Evolutionary conservation across 495 filamentous ascomycete genomes (phyloP), one percentile per base, ranked within the genome.

Genomic region (Tetracladium marchalianum): DNA sequence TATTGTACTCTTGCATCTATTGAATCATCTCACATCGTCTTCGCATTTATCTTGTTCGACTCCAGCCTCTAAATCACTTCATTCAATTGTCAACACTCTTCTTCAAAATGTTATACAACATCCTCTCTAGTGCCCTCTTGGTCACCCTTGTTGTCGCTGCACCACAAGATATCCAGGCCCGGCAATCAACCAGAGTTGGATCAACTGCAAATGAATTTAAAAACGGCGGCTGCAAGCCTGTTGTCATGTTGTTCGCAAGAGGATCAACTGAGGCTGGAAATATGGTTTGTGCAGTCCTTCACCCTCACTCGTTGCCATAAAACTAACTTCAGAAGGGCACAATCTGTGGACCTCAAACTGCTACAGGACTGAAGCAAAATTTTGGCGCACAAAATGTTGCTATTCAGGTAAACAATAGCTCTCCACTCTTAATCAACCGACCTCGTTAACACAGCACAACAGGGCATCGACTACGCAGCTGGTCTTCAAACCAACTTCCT

Each of bases 161-260:
- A 27, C 22, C 22, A 7, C 22, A 27, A 3, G 22, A 27, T 27
- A 27, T 27, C 11, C n/a, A 16, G 17, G 17, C 17, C 27, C 11
- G 19, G 4, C 41, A 27, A 4, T 27, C 18, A 4, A 33, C 19
- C 17, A 33, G 47, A 50, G 52, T 46, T 42, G 56, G 56, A 31
- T 57, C 46, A 8, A 64, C 59, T 5, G 58, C 54, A 10, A 72
- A 67, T 37, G 71, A 76, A 24, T 70, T 73, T 43, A 59, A 62
- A 31, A 45, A 60, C 2, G 60, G 61, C 15, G 59, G 59, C 18
- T 76, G 73, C 55, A 65, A 66, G n/a, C 52, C 58, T 18, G 62
- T 74, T 19, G 68, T 70, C 44, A 67, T 76, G 50, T 67, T 76
- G 52, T 76, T 64, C 44, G 74, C 75, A 13, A 71, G 70, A 44